These are phyloP conservation scores for Chloranthus sessilifolius DNA, from an alignment of 164 flowering plant genomes.

Conservation along the genomic window DNA sequence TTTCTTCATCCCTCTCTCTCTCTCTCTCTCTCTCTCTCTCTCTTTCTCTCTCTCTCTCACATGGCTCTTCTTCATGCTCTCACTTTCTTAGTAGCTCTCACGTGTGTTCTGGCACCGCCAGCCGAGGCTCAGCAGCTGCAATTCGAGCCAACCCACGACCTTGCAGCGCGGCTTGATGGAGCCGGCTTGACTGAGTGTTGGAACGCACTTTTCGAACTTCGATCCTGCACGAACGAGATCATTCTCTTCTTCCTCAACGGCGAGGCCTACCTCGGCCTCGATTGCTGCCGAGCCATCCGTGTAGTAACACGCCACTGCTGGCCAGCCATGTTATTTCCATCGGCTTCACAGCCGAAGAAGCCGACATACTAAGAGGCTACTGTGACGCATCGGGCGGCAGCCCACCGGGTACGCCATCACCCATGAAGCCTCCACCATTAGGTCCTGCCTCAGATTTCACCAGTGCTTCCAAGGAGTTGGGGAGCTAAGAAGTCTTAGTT, in stretches of 20 bases:
- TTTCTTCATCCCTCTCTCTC: too few relatives aligned
- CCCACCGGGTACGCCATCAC: too few relatives aligned
- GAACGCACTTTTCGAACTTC: slow-evolving; percentile 24
- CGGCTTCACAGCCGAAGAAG: slow-evolving; percentile 30
- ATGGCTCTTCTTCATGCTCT: too few relatives aligned
- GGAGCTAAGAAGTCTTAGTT: too few relatives aligned
- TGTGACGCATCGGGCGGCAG: slow-evolving; percentile 17
- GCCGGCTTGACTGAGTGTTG: slow-evolving; percentile 13
- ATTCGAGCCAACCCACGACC: neutral
- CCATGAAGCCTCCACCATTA: too few relatives aligned
- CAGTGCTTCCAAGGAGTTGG: too few relatives aligned
- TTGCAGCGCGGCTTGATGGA: slow-evolving; percentile 7
- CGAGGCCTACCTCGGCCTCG: slow-evolving; percentile 25
- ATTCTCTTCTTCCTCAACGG: slow-evolving; percentile 33
- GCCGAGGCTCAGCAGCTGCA: neutral
- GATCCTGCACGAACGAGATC: slow-evolving; percentile 28
- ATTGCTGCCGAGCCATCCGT: slow-evolving; percentile 25
- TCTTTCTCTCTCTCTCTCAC: too few relatives aligned
- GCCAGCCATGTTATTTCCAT: slow-evolving; percentile 33
- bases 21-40: too few relatives aligned
- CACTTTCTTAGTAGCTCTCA: neutral
- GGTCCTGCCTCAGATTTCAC: too few relatives aligned
- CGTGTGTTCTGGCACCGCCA: neutral
- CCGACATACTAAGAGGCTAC: slow-evolving; percentile 29
- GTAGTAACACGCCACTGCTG: slow-evolving; percentile 27